Percentiles rank a stretch among this genome's conserved stretches.
Evolutionary conservation across 331 rosid species (phyloP).

Genomic region (Phaseolus coccineus): DNA sequence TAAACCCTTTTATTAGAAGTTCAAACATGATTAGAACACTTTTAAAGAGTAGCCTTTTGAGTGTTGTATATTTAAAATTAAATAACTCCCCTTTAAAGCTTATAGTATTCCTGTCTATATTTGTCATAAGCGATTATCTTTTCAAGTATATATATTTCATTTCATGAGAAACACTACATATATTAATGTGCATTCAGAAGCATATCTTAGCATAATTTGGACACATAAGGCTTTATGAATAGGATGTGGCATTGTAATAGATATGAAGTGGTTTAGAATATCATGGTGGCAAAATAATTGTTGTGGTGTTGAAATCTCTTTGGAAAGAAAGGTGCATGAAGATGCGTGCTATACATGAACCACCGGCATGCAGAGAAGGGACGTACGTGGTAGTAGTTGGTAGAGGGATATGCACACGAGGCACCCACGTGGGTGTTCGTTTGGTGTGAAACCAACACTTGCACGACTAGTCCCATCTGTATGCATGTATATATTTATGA

Average conservation of each 20-base stretch:
- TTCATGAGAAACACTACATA: background rate
- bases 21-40: no score
- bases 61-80: no score
- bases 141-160: background rate
- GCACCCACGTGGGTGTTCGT: slow-evolving; percentile 21
- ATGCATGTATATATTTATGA: background rate
- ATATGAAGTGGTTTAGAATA: slow-evolving; percentile 37
- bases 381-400: background rate
- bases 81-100: no score
- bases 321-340: background rate
- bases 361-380: slow-evolving; percentile 26
- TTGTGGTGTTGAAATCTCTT: background rate
- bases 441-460: slow-evolving; percentile 23
- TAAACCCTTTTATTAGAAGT: no score
- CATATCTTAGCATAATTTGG: background rate
- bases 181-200: background rate
- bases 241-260: background rate
- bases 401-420: slow-evolving; percentile 3
- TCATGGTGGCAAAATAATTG: slow-evolving; percentile 25
- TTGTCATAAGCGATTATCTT: background rate
- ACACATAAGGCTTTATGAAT: background rate
- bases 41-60: no score
- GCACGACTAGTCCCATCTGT: slow-evolving; percentile 14
- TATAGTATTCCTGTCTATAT: background rate
- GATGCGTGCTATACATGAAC: slow-evolving; percentile 12